A percentile compares a stretch with the other conserved stretches of the same genome.
Evolutionary conservation across 23 red algal species (phyloP).

Genomic region (Gracilaria domingensis): DNA sequence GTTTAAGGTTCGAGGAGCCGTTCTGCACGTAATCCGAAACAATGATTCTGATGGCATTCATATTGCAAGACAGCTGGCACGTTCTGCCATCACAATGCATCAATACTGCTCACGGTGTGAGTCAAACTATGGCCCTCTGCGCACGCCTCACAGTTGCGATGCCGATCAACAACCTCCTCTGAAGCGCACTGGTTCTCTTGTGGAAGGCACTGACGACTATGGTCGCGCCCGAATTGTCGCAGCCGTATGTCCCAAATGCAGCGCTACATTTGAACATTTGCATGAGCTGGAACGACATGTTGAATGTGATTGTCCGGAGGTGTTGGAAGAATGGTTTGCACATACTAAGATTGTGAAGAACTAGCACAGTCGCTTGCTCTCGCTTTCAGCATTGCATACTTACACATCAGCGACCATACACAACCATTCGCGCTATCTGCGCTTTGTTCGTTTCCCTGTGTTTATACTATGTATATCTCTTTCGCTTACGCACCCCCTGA

Average conservation of each 20-base stretch:
- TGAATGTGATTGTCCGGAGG: constrained; percentile 23
- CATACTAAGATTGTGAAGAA: constrained; percentile 47
- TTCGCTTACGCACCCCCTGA: background rate
- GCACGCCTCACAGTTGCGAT: constrained; percentile 15
- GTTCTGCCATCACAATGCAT: constrained; percentile 1
- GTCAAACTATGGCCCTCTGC: constrained; percentile 19
- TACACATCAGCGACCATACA: background rate
- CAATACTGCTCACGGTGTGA: constrained; percentile 30
- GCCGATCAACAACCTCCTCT: constrained; percentile 20
- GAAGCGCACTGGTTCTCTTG: constrained; percentile 28
- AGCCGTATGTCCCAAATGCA: constrained; percentile 14
- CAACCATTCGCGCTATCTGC: background rate
- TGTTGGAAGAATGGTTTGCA: constrained; percentile 35
- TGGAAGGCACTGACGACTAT: constrained; percentile 29
- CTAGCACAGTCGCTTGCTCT: background rate
- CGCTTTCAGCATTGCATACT: background rate
- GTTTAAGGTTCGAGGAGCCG: background rate
- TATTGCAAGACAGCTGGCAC: background rate
- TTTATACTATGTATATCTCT: background rate
- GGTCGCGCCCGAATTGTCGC: constrained; percentile 15
- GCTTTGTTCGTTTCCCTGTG: background rate
- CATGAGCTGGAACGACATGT: constrained; percentile 35
- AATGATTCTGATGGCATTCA: background rate
- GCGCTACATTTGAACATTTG: constrained; percentile 23
- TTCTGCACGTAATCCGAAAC: background rate